A percentile compares a stretch with the other conserved stretches of the same genome.
Conservation (phyloP, 148 eudicot species). For the Camellia granthamiana region DNA sequence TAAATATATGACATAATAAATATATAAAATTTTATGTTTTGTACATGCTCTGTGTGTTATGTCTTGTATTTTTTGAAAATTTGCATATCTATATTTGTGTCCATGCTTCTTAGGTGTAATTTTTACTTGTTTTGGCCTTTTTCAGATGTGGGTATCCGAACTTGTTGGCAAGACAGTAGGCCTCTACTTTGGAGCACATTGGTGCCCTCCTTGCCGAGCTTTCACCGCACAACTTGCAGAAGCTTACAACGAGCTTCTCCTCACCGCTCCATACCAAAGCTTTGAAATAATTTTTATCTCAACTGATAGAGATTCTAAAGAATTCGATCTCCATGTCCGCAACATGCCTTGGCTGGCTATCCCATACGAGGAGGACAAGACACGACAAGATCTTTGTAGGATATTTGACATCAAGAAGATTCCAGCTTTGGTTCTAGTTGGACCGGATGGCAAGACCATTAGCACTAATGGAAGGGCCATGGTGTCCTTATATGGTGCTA, state of each 20-base stretch:
- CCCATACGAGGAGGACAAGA: conserved; percentile 45
- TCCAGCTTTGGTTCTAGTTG: conserved; percentile 45
- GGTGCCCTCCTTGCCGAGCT: conserved; percentile 57
- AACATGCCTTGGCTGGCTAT: conserved; percentile 62
- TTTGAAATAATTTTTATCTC: conserved; percentile 54
- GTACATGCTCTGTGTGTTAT: no score
- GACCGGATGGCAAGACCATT: conserved; percentile 43
- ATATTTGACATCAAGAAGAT: conserved; percentile 50
- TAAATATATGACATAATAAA: no score
- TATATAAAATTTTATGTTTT: no score
- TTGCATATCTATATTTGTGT: no score
- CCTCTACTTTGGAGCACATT: conserved; percentile 55
- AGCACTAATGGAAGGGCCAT: conserved; percentile 39
- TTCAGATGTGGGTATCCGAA: conserved; percentile 37
- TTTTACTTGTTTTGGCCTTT: background rate
- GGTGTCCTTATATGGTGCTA: conserved; percentile 42
- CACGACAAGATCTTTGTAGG: conserved; percentile 44
- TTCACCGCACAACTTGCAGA: conserved; percentile 46
- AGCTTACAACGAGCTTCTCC: conserved; percentile 35
- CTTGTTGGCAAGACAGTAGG: conserved; percentile 54
- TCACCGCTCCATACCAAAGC: conserved; percentile 19
- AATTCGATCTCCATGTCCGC: conserved; percentile 35
- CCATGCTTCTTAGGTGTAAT: background rate
- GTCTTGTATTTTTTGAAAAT: no score
- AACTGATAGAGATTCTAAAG: conserved; percentile 44